Base-by-base conservation (phyloP, 345 rosid species). In the Streptanthus diversifolius region DNA sequence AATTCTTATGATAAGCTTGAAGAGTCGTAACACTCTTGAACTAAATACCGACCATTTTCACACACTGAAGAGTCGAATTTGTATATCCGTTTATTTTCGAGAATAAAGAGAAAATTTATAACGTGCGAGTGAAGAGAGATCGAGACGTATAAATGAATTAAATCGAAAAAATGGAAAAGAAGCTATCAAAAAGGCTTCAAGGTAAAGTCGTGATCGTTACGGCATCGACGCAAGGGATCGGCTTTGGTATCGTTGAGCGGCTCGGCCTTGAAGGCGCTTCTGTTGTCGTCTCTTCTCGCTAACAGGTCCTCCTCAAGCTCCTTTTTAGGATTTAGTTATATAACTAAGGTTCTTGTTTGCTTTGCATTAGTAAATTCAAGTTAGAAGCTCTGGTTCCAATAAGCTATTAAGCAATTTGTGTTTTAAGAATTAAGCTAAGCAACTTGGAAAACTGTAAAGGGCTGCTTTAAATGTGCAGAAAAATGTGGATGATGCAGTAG, bases 141-240 rank as follows among this genome's bases (percentile, higher is more conserved):
- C 1, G 32, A 51, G 11, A 22, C 56, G 39, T 35, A 8, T 9
- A 8, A 25, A 35, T 12, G 12, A 33, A 33, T 7, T 3, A 49
- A 49, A 49, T 11, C 54, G 29, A 5, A 49, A 51, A 77, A 45
- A 81, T 78, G 82, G 86, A 73, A 78, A 79, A 77, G 78, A 65
- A 61, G 58, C 12, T 55, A 21, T 74, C 86, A 33, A 77, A 75
- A 60, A 82, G 97, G 63, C 83, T 91, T 12, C 82, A 80, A 45
- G 93, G 96, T 5, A 91, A 91, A 74, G 96, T 91, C 0, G 96
- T 90, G 33, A 84, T 95, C 24, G 96, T 91, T 51, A 91, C 95
- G 2, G 99, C 96, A 25, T 95, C 97, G 2, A 91, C 99, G 45
- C 95, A 95, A 72, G 99, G 99, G 3, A 95, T 90, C 72, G 97